phyloP scores from a whole-genome alignment of 2,329 filamentous ascomycete genomes.

The Geosmithia morbida region DNA sequence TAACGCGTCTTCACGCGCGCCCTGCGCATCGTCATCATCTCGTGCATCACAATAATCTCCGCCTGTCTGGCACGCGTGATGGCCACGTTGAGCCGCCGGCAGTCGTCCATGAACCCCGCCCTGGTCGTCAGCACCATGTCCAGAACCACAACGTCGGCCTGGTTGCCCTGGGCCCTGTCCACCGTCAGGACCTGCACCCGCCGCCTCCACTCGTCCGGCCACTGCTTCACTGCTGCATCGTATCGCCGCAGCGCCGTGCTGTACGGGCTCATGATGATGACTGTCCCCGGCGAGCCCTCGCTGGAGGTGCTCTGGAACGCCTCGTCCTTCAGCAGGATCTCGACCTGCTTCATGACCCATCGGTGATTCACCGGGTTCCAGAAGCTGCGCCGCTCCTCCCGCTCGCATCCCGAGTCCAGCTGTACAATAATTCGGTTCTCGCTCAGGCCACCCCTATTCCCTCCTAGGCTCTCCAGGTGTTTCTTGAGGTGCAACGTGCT shows the following conservation, averaged over 20 bases:
- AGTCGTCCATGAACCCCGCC: slow-evolving; percentile 26
- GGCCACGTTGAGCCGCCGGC: slow-evolving; percentile 28
- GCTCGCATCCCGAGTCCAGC: slow-evolving; percentile 11
- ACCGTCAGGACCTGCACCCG: slow-evolving; percentile 26
- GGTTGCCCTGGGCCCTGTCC: slow-evolving; percentile 29
- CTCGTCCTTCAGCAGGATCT: slow-evolving; percentile 14
- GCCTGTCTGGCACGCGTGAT: slow-evolving; percentile 28
- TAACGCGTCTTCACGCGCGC: slow-evolving; percentile 8
- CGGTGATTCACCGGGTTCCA: slow-evolving; percentile 22
- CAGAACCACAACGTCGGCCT: slow-evolving; percentile 31
- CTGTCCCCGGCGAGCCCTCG: slow-evolving; percentile 12
- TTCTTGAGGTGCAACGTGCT: slow-evolving; percentile 12
- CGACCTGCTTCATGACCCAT: slow-evolving; percentile 19
- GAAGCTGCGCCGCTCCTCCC: slow-evolving; percentile 16
- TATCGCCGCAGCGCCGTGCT: slow-evolving; percentile 22
- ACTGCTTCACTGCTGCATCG: slow-evolving; percentile 9
- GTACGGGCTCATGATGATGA: slow-evolving; percentile 31
- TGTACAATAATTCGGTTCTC: slow-evolving; percentile 23
- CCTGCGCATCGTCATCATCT: slow-evolving; percentile 13
- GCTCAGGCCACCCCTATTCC: slow-evolving; percentile 3
- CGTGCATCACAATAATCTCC: slow-evolving; percentile 30
- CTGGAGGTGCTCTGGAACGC: slow-evolving; percentile 16
- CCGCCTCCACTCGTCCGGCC: slow-evolving; percentile 11
- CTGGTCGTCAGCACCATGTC: slow-evolving; percentile 26
- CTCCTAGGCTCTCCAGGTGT: slow-evolving; percentile 13